phyloP scores from a whole-genome alignment of 352 stramenopile genomes.

The Phytophthora citricola region DNA sequence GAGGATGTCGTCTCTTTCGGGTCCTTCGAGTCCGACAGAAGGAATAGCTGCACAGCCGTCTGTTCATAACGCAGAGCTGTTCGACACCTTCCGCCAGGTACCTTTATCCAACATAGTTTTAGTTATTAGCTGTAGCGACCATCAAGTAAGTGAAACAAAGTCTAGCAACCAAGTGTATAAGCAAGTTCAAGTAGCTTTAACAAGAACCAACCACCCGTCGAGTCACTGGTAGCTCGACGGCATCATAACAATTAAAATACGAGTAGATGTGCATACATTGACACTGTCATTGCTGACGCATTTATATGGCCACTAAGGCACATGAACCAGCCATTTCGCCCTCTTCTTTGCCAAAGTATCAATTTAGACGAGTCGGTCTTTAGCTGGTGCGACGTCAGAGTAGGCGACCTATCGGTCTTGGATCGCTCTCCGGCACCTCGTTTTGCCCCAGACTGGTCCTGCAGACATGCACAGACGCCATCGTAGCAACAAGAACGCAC shows the following conservation, averaged over 20 bases:
- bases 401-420: background rate
- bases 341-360: background rate
- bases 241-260: background rate
- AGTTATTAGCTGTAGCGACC: slow-evolving; percentile 15
- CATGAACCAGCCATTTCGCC: background rate
- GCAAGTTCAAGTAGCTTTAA: background rate
- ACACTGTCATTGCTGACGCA: no score
- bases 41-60: slow-evolving; percentile 35
- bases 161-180: slow-evolving; percentile 11
- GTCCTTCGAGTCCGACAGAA: slow-evolving; percentile 21
- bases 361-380: slow-evolving; percentile 9
- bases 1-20: slow-evolving; percentile 15
- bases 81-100: slow-evolving; percentile 22
- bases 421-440: background rate
- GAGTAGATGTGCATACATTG: no score
- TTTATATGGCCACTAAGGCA: no score
- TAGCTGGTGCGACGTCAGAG: background rate
- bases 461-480: slow-evolving; percentile 35
- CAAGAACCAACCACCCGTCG: slow-evolving; percentile 1
- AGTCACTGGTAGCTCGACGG: slow-evolving; percentile 21
- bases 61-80: slow-evolving; percentile 21
- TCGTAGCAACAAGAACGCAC: slow-evolving; percentile 42
- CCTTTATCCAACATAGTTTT: slow-evolving; percentile 12
- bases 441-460: background rate
- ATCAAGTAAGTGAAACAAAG: slow-evolving; percentile 5